Evolutionary conservation across 495 filamentous ascomycete species (phyloP).

Genomic region (Astrothelium macrocarpum): DNA sequence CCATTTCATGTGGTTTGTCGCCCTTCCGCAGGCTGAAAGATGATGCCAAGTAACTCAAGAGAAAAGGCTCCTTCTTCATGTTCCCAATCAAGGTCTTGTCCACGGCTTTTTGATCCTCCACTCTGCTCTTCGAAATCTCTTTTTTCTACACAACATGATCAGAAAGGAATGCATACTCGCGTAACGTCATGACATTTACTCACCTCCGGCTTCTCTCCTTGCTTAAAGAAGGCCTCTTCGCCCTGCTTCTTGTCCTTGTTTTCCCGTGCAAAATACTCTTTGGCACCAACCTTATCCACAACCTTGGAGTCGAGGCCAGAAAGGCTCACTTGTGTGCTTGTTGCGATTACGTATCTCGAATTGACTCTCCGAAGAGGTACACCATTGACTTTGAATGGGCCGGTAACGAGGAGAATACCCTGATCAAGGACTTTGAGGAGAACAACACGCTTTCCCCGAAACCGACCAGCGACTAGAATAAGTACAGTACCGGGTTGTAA

Average conservation of each 20-base stretch:
- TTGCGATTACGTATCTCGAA: constrained; percentile 97
- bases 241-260: constrained; percentile 86
- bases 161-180: not conserved
- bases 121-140: constrained; percentile 75
- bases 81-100: constrained; percentile 83
- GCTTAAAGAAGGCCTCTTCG: constrained; percentile 95
- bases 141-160: constrained; percentile 66
- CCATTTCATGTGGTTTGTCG: constrained; percentile 95
- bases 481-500: constrained; percentile 90
- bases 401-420: constrained; percentile 96
- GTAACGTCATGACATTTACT: constrained; percentile 27
- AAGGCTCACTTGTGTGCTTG: constrained; percentile 80
- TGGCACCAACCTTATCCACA: constrained; percentile 70
- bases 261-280: constrained; percentile 92
- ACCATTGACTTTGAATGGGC: constrained; percentile 99
- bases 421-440: constrained; percentile 94
- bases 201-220: constrained; percentile 95
- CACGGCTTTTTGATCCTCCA: constrained; percentile 92
- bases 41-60: constrained; percentile 80
- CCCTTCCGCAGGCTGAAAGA: constrained; percentile 95
- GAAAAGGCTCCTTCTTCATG: constrained; percentile 92
- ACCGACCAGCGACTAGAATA: constrained; percentile 97
- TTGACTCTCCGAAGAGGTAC: constrained; percentile 97
- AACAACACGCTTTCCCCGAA: constrained; percentile 99
- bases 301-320: constrained; percentile 70